phyloP scores from a whole-genome alignment of 345 rosid genomes.

The Physaria fendleri region DNA sequence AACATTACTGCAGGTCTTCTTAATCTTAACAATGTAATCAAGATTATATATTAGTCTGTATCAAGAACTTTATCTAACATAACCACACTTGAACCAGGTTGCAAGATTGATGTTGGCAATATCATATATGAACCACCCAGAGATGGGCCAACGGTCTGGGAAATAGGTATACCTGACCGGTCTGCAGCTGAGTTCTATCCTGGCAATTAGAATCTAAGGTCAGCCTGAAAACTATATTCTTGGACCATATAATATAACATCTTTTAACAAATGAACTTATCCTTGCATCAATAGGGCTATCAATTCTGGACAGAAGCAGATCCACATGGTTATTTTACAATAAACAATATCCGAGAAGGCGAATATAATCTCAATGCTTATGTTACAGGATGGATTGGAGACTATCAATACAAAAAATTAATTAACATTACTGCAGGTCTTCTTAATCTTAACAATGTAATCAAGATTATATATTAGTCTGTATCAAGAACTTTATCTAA shows the following conservation, averaged over 20 bases:
- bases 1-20: constrained; percentile 49
- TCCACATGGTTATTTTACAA: constrained; percentile 44
- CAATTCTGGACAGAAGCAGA: constrained; percentile 80
- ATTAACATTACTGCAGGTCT: constrained; percentile 51
- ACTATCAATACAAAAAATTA: constrained; percentile 37
- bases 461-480: neutral
- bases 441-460: neutral
- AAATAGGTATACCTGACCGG: constrained; percentile 75
- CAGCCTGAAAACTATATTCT: neutral
- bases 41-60: neutral
- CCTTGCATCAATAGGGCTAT: constrained; percentile 40
- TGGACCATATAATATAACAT: neutral
- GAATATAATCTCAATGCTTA: constrained; percentile 66
- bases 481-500: neutral
- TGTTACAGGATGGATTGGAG: constrained; percentile 68
- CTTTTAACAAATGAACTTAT: neutral
- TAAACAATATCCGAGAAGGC: constrained; percentile 42
- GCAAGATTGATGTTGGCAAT: constrained; percentile 46
- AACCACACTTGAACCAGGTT: constrained; percentile 31
- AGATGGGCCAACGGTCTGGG: constrained; percentile 88
- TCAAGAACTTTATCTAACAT: neutral
- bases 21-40: neutral
- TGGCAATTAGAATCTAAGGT: constrained; percentile 88
- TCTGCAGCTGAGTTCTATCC: constrained; percentile 69
- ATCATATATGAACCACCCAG: constrained; percentile 58